Evolutionary conservation across 2,329 filamentous ascomycete genomes (phyloP).

Genomic region (Eutypella sp.): DNA sequence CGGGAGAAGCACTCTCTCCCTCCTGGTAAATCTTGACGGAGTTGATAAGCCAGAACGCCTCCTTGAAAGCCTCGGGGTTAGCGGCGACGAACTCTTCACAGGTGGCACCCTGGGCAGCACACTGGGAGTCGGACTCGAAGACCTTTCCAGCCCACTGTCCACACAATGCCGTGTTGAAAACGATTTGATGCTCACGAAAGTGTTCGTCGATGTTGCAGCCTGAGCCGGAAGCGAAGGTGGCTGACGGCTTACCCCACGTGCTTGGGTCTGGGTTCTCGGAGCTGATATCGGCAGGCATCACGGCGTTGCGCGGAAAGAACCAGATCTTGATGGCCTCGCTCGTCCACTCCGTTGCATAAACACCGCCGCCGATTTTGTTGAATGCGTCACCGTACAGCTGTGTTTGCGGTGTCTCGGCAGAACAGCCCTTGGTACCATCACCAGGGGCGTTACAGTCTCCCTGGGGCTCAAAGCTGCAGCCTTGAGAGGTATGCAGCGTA

Average conservation of each 20-base stretch:
- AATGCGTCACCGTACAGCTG: constrained; percentile 63
- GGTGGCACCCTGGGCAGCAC: constrained; percentile 53
- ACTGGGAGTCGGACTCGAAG: constrained; percentile 56
- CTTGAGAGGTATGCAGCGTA: constrained; percentile 61
- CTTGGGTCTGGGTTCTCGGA: constrained; percentile 57
- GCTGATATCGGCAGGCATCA: constrained; percentile 60
- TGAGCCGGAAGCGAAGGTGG: constrained; percentile 59
- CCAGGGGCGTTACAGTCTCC: constrained; percentile 52
- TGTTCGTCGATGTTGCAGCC: constrained; percentile 66
- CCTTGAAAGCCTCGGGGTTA: constrained; percentile 64
- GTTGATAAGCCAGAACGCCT: constrained; percentile 76
- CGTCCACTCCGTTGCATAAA: constrained; percentile 77
- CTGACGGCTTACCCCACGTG: constrained; percentile 64
- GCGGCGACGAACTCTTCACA: constrained; percentile 69
- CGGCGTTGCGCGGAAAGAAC: constrained; percentile 65
- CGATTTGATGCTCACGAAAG: constrained; percentile 70
- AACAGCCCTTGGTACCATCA: constrained; percentile 54
- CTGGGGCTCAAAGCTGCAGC: constrained; percentile 47
- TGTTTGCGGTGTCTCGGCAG: constrained; percentile 43
- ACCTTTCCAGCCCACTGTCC: constrained; percentile 77
- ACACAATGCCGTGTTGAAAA: constrained; percentile 82
- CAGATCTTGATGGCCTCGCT: constrained; percentile 66
- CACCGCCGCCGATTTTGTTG: constrained; percentile 63
- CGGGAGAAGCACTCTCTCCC: not conserved
- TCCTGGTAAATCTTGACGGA: constrained; percentile 58